Percentiles rank a stretch among this genome's conserved stretches.
These are phyloP conservation scores for Colletotrichum paranaense DNA, from an alignment of 2,329 filamentous ascomycete species.

Conservation along the genomic window DNA sequence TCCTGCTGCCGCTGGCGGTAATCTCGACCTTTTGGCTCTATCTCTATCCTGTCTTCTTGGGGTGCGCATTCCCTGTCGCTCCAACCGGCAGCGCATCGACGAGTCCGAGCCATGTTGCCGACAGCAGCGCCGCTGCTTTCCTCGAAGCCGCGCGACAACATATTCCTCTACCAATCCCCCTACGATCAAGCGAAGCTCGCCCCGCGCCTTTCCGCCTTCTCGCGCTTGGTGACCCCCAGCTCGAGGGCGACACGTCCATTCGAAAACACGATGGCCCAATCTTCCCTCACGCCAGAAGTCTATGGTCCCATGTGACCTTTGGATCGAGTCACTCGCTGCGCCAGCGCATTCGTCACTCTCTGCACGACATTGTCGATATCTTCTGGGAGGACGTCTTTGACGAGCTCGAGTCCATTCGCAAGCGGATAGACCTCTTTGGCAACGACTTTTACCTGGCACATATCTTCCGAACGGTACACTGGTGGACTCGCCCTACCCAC, in stretches of 20 bases:
- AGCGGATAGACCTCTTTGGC: constrained; percentile 87
- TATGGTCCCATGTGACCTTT: constrained; percentile 60
- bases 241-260: constrained; percentile 91
- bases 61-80: constrained; percentile 81
- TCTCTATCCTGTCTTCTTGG: constrained; percentile 83
- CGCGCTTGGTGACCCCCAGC: constrained; percentile 89
- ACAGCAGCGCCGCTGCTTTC: constrained; percentile 45
- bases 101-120: constrained; percentile 24
- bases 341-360: constrained; percentile 62
- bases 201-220: constrained; percentile 86
- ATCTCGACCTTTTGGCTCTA: constrained; percentile 83
- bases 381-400: constrained; percentile 76
- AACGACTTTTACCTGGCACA: constrained; percentile 97
- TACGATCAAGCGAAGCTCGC: constrained; percentile 42
- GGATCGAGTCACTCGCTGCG: constrained; percentile 59
- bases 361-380: constrained; percentile 72
- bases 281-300: constrained; percentile 64
- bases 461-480: constrained; percentile 84
- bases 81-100: constrained; percentile 39
- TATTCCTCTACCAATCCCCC: constrained; percentile 35
- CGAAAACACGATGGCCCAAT: constrained; percentile 65
- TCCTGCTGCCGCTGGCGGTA: constrained; percentile 74
- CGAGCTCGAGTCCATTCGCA: constrained; percentile 75
- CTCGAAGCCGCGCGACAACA: constrained; percentile 50
- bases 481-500: constrained; percentile 89